Evolutionary conservation across 495 filamentous ascomycete species (phyloP).

Genomic region (Penicillium cataractarum): DNA sequence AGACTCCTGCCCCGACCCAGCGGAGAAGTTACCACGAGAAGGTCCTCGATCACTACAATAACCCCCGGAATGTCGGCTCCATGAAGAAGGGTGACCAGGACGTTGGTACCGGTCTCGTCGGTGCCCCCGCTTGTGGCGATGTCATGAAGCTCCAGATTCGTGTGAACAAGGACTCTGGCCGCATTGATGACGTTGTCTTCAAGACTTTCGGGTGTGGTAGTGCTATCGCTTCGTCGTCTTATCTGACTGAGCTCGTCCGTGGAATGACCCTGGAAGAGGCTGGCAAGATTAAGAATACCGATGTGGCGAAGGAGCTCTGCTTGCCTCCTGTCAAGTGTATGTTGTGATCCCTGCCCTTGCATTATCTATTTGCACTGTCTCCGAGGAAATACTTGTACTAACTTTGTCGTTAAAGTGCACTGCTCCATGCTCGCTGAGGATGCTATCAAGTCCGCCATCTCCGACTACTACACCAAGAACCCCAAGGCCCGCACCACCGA

Average conservation of each 20-base stretch:
- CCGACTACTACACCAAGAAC: constrained; percentile 95
- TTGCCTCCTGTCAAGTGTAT: constrained; percentile 91
- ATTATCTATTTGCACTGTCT: too few species aligned
- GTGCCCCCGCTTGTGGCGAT: constrained; percentile 87
- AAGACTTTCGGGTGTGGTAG: constrained; percentile 99
- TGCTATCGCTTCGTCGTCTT: constrained; percentile 89
- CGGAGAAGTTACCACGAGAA: constrained; percentile 65
- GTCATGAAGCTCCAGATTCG: constrained; percentile 99
- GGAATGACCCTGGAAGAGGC: constrained; percentile 98
- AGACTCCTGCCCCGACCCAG: constrained; percentile 32
- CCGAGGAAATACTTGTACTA: constrained; percentile 17
- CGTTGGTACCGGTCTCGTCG: constrained; percentile 96
- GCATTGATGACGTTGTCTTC: constrained; percentile 93
- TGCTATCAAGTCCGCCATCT: constrained; percentile 98
- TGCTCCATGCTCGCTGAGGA: constrained; percentile 99
- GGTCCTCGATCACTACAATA: constrained; percentile 93
- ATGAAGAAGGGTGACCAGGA: constrained; percentile 82
- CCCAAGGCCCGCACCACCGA: constrained; percentile 72
- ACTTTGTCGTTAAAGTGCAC: constrained; percentile 62
- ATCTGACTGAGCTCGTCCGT: constrained; percentile 88
- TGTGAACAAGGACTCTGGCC: constrained; percentile 85
- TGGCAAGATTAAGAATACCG: constrained; percentile 87
- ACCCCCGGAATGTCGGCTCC: constrained; percentile 91
- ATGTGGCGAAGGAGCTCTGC: constrained; percentile 97
- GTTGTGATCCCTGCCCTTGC: constrained; percentile 37